Evolutionary conservation across 768 basidiomycete species (phyloP), one percentile per base, ranked within the genome.

Genomic region (Termitomyces sp.): DNA sequence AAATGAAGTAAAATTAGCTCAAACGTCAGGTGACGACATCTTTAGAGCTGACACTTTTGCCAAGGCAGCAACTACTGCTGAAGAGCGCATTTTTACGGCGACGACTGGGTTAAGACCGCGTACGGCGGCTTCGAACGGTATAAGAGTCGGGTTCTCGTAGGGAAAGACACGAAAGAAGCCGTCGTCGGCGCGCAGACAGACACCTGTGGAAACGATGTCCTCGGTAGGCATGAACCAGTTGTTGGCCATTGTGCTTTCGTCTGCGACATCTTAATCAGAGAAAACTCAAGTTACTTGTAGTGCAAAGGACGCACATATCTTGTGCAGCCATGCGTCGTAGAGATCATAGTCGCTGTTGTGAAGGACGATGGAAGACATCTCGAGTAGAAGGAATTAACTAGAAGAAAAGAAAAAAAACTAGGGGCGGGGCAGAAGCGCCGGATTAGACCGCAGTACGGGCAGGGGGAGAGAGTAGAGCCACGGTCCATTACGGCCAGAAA

Each of bases 201-300:
- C 90, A 50, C 90, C 89, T 0, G 86, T 86, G 32, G 87, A 78
- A 61, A 85, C 70, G 45, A 86, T 82, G 63, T 90, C 87, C 62
- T 87, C 83, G 0, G 83, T 77, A 18, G 88, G 87, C 72, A 88
- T 88, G 71, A 92, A 90, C 89, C 89, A 91, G 44, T 89, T 88
- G 63, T 88, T 87, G 50, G 82, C 81, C 65, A 79, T 77, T 0
- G 79, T 81, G 62, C 67, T 73, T 61, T 80, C 79, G 67, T 90
- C 87, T 66, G 75, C 76, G 73, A 33, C 16, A 38, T 24, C 5
- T n/a, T 28, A 38, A 28, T 58, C 36, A 59, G 30, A 53, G 20
- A 48, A 49, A 54, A 33, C 38, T 33, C 32, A 38, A 40, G 3
- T 24, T 5, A 43, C n/a, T 26, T 16, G 44, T 41, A 18, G 35